Base-by-base conservation (phyloP, 768 basidiomycete species). In the Lactarius pseudohatsudake region DNA sequence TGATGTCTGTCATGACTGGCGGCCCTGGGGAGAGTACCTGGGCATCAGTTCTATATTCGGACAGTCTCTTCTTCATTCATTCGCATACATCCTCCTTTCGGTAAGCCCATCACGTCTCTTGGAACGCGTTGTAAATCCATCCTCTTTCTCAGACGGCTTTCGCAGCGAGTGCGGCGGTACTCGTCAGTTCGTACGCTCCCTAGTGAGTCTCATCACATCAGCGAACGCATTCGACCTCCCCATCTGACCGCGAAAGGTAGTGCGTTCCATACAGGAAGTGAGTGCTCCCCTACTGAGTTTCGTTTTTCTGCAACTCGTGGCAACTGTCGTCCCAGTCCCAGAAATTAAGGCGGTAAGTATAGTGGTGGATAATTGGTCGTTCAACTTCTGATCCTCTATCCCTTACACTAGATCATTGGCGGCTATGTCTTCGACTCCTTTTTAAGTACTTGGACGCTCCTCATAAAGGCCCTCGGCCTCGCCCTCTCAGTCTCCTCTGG, bases 341-440 rank as follows among this genome's bases (percentile, higher is more conserved):
- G 89, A 91, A 75, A 91, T 91, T 38, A 90, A 91, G 76, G 88
- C 89, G 58, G 89, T 89, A 72, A 65, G 85, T 75, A 2, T 36
- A 11, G 2, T 4, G 2, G 16, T 18, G 50, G 26, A 9, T 22
- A 11, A 40, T 55, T 1, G 4, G 26, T n/a, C 53, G 59, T 41
- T 26, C 26, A 26, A 32, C 4, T 5, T 26, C 4, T 58, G 6
- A 38, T 28, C 15, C 38, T 20, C n/a, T 15, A 20, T 41, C 16
- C 34, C 53, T 60, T 10, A 68, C 60, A 32, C 2, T 68, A 91
- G 89, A 90, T 92, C 68, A 79, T 94, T 20, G 86, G 87, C 30
- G 92, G 93, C 47, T 94, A 92, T 72, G 92, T 94, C 8, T 86
- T 96, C 53, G 91, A 94, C 71, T 85, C 88, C 1, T 94, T 93